Conservation (phyloP, 2,329 filamentous ascomycete species). For the Fusarium beomiforme region DNA sequence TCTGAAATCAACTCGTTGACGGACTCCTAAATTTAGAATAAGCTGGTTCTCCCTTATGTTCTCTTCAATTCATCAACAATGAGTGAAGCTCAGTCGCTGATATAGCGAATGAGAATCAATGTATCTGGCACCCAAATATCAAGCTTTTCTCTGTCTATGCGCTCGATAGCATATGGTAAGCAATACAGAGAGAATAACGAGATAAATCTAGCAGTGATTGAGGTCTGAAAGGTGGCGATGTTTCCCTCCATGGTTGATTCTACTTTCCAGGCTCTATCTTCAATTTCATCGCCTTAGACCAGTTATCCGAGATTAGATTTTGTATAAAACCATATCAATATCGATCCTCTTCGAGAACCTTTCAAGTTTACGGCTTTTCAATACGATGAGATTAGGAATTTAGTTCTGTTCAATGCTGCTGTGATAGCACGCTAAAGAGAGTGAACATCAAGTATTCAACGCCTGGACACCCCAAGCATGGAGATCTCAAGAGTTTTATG, state of each 20-base stretch:
- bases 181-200: neutral
- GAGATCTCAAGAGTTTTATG: neutral
- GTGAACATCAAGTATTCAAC: neutral
- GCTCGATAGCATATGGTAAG: neutral
- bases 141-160: neutral
- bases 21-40: too few relatives aligned
- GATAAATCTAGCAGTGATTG: neutral
- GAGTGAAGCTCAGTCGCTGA: neutral
- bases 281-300: neutral
- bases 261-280: neutral
- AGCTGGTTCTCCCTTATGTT: too few relatives aligned
- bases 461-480: neutral
- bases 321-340: too few relatives aligned
- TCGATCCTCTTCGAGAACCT: neutral
- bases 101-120: neutral
- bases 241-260: neutral
- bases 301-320: too few relatives aligned
- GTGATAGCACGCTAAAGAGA: neutral
- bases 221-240: neutral
- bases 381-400: too few relatives aligned
- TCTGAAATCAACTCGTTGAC: too few relatives aligned
- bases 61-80: too few relatives aligned
- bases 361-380: too few relatives aligned
- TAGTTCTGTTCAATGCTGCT: too few relatives aligned
- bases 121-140: neutral